These are phyloP conservation scores for Panicum miliaceum DNA, from an alignment of 176 grass and related monocot species.

Conservation along the genomic window DNA sequence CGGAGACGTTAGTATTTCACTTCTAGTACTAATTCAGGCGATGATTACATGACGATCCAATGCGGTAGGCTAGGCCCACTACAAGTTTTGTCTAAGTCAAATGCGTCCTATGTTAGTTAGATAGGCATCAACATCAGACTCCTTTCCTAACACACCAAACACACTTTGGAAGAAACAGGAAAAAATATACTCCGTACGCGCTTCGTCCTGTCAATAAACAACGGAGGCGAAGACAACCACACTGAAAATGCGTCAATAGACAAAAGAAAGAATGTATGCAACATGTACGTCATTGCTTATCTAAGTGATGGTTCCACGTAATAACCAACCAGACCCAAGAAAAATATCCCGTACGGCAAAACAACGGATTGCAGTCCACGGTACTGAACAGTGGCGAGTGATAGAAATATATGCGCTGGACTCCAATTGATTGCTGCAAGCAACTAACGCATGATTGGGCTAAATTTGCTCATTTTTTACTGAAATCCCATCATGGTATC, in stretches of 20 bases:
- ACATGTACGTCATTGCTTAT: background rate
- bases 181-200: background rate
- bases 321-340: background rate
- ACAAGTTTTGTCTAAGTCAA: background rate
- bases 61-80: background rate
- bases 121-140: conserved; percentile 15
- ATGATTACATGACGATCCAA: background rate
- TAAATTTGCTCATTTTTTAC: conserved; percentile 13
- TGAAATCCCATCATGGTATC: background rate
- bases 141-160: background rate
- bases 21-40: background rate
- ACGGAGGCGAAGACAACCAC: conserved; percentile 4
- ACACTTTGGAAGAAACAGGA: background rate
- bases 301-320: background rate
- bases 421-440: background rate
- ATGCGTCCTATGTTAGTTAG: background rate
- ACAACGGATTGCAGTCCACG: background rate
- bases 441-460: background rate
- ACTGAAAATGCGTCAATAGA: conserved; percentile 1
- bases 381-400: background rate
- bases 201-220: conserved; percentile 4
- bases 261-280: background rate
- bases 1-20: background rate
- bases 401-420: background rate
- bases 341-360: background rate